Conservation (phyloP, 2,329 filamentous ascomycete genomes). For the Cladosporium sp. region DNA sequence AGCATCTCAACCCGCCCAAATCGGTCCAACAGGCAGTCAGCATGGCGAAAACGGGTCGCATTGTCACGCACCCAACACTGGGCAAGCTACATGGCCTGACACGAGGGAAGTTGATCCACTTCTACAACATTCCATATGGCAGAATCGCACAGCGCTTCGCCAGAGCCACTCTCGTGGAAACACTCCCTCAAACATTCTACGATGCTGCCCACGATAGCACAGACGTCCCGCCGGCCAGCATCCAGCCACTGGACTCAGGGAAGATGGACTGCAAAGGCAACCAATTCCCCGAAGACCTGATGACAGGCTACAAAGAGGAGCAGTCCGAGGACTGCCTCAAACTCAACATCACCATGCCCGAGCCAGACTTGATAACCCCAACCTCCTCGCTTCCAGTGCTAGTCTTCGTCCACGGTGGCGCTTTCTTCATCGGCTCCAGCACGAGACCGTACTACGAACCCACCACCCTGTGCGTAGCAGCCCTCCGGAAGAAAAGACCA, state of each 20-base stretch:
- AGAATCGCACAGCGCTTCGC: conserved; percentile 4
- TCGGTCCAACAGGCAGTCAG: no score
- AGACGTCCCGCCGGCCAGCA: background rate
- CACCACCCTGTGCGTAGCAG: background rate
- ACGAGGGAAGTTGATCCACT: background rate
- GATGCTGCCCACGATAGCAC: background rate
- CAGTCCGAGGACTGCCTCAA: conserved; percentile 49
- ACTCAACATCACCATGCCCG: conserved; percentile 54
- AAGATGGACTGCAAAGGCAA: conserved; percentile 16
- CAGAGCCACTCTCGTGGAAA: background rate
- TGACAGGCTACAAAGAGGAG: background rate
- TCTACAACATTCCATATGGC: conserved; percentile 6
- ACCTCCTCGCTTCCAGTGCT: conserved; percentile 48
- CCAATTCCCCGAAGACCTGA: background rate
- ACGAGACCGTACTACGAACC: conserved; percentile 54
- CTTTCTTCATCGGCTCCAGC: conserved; percentile 52
- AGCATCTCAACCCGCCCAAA: no score
- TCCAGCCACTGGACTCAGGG: background rate
- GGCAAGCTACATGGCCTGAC: background rate
- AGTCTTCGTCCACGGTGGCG: conserved; percentile 58
- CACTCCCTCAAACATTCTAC: background rate
- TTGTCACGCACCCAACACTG: background rate
- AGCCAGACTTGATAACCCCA: no score
- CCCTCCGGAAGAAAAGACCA: background rate
- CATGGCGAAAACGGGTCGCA: background rate